Conservation (phyloP, 768 basidiomycete genomes). For the Chalciporus sphaerocephalus region DNA sequence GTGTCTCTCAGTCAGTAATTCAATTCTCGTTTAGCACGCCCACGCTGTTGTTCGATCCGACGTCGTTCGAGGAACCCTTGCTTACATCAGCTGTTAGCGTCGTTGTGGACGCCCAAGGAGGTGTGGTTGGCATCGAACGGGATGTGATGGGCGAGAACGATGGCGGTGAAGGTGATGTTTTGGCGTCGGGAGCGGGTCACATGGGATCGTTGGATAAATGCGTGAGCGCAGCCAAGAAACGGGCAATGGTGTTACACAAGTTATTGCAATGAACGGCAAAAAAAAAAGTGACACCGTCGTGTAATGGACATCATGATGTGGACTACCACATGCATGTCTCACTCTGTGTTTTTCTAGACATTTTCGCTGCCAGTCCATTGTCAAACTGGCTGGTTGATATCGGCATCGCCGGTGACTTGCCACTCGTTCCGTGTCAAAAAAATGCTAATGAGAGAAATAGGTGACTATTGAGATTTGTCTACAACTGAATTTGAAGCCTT, state of each 20-base stretch:
- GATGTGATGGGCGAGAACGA: slow-evolving; percentile 20
- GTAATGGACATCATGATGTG: too few relatives aligned
- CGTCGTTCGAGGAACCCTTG: slow-evolving; percentile 86
- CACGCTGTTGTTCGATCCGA: slow-evolving; percentile 74
- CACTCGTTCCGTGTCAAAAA: too few relatives aligned
- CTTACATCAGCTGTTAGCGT: slow-evolving; percentile 69
- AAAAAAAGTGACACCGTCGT: too few relatives aligned
- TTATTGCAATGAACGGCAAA: slow-evolving; percentile 18
- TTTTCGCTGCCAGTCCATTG: too few relatives aligned
- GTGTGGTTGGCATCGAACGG: slow-evolving; percentile 22
- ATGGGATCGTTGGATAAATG: slow-evolving; percentile 17
- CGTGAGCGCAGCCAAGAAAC: slow-evolving; percentile 17
- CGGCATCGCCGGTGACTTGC: too few relatives aligned
- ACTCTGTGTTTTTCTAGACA: too few relatives aligned
- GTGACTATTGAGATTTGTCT: too few relatives aligned
- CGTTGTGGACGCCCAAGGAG: slow-evolving; percentile 43
- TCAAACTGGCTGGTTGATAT: too few relatives aligned
- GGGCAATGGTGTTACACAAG: slow-evolving; percentile 21
- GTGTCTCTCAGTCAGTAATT: neutral
- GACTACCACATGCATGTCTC: too few relatives aligned
- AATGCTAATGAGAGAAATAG: too few relatives aligned
- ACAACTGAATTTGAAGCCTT: too few relatives aligned
- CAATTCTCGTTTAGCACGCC: slow-evolving; percentile 26
- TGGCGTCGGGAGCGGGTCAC: neutral
- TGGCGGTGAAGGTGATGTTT: slow-evolving; percentile 8